Conservation (phyloP, 2,329 filamentous ascomycete species). For the Ustulina deusta region DNA sequence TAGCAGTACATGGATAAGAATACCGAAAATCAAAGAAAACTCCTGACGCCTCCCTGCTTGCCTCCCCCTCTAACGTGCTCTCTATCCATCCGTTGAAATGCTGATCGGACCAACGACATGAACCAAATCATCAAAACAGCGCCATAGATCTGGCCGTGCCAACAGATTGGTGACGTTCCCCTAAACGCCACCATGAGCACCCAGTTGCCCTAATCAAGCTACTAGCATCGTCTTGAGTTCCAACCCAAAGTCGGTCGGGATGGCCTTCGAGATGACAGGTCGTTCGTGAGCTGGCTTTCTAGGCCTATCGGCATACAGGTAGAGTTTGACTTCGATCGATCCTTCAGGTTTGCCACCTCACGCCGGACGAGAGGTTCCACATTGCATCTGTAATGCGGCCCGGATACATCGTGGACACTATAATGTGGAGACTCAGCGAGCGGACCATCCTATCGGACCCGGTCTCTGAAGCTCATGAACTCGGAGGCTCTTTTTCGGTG, state of each 20-base stretch:
- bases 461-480: conserved; percentile 63
- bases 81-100: conserved; percentile 28
- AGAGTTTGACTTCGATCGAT: background rate
- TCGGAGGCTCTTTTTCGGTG: conserved; percentile 71
- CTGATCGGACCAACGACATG: conserved; percentile 17
- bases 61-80: conserved; percentile 3
- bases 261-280: conserved; percentile 1
- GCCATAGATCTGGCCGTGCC: conserved; percentile 6
- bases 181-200: background rate
- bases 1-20: conserved; percentile 17
- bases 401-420: background rate
- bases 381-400: background rate
- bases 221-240: conserved; percentile 9
- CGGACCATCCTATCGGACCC: conserved; percentile 52
- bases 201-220: conserved; percentile 14
- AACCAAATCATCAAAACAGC: conserved; percentile 17
- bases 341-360: background rate
- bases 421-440: conserved; percentile 5
- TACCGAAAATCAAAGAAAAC: conserved; percentile 29
- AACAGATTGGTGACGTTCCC: background rate
- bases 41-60: conserved; percentile 11
- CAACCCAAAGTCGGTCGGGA: background rate
- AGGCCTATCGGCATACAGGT: background rate
- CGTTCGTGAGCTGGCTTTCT: background rate
- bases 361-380: background rate